Percentiles rank a stretch among this genome's conserved stretches.
phyloP scores from a whole-genome alignment of 2,329 filamentous ascomycete species.

The Mycogone perniciosa region DNA sequence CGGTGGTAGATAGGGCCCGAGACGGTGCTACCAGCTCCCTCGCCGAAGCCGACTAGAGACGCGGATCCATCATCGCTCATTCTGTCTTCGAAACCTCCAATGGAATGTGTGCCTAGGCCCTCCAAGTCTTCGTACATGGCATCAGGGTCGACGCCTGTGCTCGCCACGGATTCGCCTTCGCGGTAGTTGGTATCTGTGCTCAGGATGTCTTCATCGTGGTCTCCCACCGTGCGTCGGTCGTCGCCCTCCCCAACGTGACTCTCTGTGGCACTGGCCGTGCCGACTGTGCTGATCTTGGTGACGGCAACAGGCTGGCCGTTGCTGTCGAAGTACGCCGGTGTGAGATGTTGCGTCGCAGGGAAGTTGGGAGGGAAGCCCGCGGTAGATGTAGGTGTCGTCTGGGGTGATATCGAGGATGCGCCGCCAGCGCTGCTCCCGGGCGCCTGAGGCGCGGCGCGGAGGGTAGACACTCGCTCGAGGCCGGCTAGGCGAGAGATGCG shows the following conservation, averaged over 20 bases:
- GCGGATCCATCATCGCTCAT: slow-evolving; percentile 81
- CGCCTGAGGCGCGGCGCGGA: slow-evolving; percentile 46
- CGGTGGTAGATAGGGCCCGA: slow-evolving; percentile 68
- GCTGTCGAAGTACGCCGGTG: slow-evolving; percentile 74
- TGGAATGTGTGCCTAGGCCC: slow-evolving; percentile 39
- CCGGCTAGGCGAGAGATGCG: slow-evolving; percentile 91
- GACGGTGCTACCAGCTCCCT: slow-evolving; percentile 80
- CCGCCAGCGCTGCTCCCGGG: slow-evolving; percentile 23
- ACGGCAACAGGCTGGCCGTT: slow-evolving; percentile 60
- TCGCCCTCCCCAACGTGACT: slow-evolving; percentile 56
- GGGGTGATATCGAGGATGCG: slow-evolving; percentile 38
- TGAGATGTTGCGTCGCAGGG: slow-evolving; percentile 35
- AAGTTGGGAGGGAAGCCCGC: slow-evolving; percentile 37
- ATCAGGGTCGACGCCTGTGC: slow-evolving; percentile 38
- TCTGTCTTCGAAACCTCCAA: slow-evolving; percentile 56
- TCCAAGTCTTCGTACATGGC: slow-evolving; percentile 51
- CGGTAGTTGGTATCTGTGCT: slow-evolving; percentile 59
- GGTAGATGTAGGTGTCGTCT: slow-evolving; percentile 46
- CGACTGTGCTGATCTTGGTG: slow-evolving; percentile 83
- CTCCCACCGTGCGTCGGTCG: slow-evolving; percentile 49
- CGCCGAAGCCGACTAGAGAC: slow-evolving; percentile 85
- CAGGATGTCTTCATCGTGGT: slow-evolving; percentile 59
- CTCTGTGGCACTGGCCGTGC: slow-evolving; percentile 81
- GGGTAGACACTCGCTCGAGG: slow-evolving; percentile 79
- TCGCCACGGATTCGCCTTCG: slow-evolving; percentile 54